Evolutionary conservation across 176 grass and related monocot genomes (phyloP).

Genomic region (Musa itinerans): DNA sequence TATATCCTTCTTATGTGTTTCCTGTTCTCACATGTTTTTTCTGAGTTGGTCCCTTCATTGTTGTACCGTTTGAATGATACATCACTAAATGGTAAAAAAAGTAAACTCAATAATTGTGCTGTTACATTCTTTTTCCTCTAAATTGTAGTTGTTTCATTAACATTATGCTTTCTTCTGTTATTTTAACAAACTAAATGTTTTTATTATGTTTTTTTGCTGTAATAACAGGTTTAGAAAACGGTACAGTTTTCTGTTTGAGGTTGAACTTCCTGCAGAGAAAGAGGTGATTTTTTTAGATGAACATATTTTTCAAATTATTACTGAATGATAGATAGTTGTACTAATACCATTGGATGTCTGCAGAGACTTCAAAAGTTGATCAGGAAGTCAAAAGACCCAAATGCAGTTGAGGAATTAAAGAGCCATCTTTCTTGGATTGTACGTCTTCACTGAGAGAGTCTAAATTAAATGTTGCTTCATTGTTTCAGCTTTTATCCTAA

Average conservation of each 20-base stretch:
- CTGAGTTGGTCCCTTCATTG: too few species aligned
- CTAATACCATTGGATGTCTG: conserved; percentile 14
- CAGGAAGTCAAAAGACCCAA: conserved; percentile 66
- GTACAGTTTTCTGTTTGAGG: conserved; percentile 80
- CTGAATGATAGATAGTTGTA: neutral
- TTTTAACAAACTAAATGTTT: neutral
- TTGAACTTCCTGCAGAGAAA: conserved; percentile 69
- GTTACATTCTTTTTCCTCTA: neutral
- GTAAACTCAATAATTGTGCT: too few species aligned
- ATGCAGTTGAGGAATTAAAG: conserved; percentile 66
- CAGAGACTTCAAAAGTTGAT: conserved; percentile 81
- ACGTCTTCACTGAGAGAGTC: conserved; percentile 19
- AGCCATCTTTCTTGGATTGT: conserved; percentile 79
- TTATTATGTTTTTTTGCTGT: conserved; percentile 16
- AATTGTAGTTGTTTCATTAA: neutral
- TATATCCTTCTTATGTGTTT: too few species aligned
- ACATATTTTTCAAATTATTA: neutral
- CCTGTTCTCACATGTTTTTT: too few species aligned
- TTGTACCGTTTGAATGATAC: too few species aligned
- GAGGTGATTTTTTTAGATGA: conserved; percentile 33
- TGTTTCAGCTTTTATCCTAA: neutral
- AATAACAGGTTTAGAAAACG: conserved; percentile 70
- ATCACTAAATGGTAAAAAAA: too few species aligned
- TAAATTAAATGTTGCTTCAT: neutral
- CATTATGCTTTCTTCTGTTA: neutral